Percentiles rank a stretch among this genome's conserved stretches.
Conservation (phyloP, 306 rosid genomes). For the Luffa aegyptiaca region DNA sequence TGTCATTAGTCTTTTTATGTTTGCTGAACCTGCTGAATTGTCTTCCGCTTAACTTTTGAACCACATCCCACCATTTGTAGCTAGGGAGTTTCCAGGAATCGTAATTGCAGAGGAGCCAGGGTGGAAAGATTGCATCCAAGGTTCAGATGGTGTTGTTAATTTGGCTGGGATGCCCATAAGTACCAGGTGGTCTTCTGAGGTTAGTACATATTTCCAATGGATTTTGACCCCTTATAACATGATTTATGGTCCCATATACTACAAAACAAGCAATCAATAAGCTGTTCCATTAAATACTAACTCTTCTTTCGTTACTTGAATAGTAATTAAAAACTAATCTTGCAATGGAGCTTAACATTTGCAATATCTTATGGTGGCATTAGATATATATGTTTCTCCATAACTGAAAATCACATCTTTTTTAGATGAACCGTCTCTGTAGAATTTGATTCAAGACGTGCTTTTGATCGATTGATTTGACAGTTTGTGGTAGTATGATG, state of each 20-base stretch:
- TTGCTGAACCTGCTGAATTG: background rate
- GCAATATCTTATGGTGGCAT: background rate
- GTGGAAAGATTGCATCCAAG: constrained; percentile 79
- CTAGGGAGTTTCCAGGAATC: constrained; percentile 72
- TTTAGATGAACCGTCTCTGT: background rate
- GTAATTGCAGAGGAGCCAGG: constrained; percentile 67
- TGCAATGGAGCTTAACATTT: background rate
- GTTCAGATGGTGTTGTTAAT: constrained; percentile 82
- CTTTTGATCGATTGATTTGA: background rate
- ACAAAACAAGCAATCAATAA: background rate
- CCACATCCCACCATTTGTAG: constrained; percentile 31
- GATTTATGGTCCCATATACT: background rate
- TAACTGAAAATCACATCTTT: background rate
- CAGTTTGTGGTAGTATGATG: background rate
- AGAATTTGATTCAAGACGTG: background rate
- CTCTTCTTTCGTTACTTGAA: background rate
- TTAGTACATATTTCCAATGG: constrained; percentile 4
- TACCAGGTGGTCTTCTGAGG: constrained; percentile 96
- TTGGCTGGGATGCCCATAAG: constrained; percentile 95
- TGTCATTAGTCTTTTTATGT: background rate
- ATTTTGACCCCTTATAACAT: background rate
- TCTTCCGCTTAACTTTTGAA: constrained; percentile 14
- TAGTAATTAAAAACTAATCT: background rate
- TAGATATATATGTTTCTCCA: background rate
- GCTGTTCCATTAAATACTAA: background rate